Percentiles rank a stretch among this genome's conserved stretches.
These are phyloP conservation scores for Circinella umbellata DNA, from an alignment of 371 early-diverging fungal genomes.

Conservation along the genomic window DNA sequence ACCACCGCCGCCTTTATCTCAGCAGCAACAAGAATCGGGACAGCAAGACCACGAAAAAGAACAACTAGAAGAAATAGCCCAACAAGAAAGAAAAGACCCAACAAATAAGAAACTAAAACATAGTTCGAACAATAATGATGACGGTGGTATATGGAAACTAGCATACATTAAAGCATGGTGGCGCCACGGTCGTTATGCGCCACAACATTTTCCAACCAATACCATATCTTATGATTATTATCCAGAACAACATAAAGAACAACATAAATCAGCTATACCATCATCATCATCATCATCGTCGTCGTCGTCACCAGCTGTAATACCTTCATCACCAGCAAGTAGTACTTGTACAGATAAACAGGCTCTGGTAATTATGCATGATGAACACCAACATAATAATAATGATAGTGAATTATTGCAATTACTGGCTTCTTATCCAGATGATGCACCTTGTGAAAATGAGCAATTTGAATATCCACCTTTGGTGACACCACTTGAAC, in stretches of 20 bases:
- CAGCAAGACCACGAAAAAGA: neutral
- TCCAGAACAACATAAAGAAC: neutral
- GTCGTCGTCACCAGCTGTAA: too few relatives aligned
- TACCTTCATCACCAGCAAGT: neutral
- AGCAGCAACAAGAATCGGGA: neutral
- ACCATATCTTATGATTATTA: neutral
- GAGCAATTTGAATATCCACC: conserved; percentile 42
- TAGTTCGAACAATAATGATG: conserved; percentile 11
- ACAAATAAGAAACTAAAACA: too few relatives aligned
- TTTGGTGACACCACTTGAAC: conserved; percentile 21
- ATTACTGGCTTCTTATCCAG: neutral
- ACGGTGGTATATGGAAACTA: conserved; percentile 47
- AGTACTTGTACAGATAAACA: neutral
- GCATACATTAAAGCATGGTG: conserved; percentile 40
- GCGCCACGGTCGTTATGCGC: conserved; percentile 37
- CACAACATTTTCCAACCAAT: neutral
- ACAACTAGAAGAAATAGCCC: neutral
- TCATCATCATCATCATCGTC: too few relatives aligned
- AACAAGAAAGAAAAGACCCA: neutral
- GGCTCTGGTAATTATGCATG: neutral
- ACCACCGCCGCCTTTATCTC: conserved; percentile 12
- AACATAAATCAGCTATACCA: neutral
- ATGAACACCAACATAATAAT: neutral
- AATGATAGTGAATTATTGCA: neutral
- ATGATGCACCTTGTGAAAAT: conserved; percentile 25